A percentile compares a stretch with the other conserved stretches of the same genome.
Evolutionary conservation across 1,284 basidiomycete species (phyloP).

Genomic region (Ustilago curta): DNA sequence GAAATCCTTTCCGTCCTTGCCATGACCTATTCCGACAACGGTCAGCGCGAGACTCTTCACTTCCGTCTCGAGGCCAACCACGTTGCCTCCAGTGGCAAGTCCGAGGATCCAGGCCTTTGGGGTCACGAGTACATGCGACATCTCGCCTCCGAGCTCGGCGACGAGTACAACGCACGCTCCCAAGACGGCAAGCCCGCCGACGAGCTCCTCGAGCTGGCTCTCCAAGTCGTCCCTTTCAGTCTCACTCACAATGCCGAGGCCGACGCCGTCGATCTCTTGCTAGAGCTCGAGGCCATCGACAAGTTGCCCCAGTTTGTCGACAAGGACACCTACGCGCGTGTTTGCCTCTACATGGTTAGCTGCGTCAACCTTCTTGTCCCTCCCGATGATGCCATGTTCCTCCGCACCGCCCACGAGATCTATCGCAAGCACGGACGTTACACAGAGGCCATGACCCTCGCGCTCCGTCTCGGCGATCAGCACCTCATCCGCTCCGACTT

Average conservation of each 20-base stretch:
- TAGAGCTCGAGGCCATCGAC: slow-evolving; percentile 92
- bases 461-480: slow-evolving; percentile 86
- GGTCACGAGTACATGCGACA: slow-evolving; percentile 99
- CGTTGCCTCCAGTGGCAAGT: slow-evolving; percentile 45
- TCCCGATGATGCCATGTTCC: slow-evolving; percentile 91
- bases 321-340: slow-evolving; percentile 86
- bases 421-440: slow-evolving; percentile 89
- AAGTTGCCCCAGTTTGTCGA: slow-evolving; percentile 70
- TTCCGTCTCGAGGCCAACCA: slow-evolving; percentile 62
- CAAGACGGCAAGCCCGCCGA: slow-evolving; percentile 48
- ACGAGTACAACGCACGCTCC: slow-evolving; percentile 79
- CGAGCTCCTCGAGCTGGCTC: slow-evolving; percentile 76
- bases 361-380: slow-evolving; percentile 89
- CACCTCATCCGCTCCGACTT: slow-evolving; percentile 75
- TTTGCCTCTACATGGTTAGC: slow-evolving; percentile 98
- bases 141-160: slow-evolving; percentile 93
- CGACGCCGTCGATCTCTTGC: slow-evolving; percentile 94
- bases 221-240: slow-evolving; percentile 90
- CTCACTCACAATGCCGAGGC: slow-evolving; percentile 96
- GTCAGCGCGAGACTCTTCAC: slow-evolving; percentile 88
- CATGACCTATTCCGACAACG: slow-evolving; percentile 99
- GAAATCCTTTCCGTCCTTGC: slow-evolving; percentile 98
- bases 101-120: slow-evolving; percentile 88
- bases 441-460: slow-evolving; percentile 89
- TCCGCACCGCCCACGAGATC: slow-evolving; percentile 88